Percentiles rank a stretch among this genome's conserved stretches.
Evolutionary conservation across 345 rosid genomes (phyloP).

Genomic region (Toxicodendron radicans): DNA sequence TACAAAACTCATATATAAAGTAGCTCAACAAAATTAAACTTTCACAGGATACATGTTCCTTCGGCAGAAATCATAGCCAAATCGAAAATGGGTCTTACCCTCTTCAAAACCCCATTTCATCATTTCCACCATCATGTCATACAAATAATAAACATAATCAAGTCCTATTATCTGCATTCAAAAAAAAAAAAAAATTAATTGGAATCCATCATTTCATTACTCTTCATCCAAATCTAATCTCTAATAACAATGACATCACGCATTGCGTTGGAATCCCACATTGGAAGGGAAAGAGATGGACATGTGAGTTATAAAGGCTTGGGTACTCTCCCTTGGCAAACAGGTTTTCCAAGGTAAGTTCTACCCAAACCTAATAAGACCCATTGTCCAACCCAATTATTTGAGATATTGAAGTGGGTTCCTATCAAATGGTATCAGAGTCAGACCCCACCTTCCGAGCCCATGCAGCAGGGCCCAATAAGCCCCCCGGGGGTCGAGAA

Average conservation of each 20-base stretch:
- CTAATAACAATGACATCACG: neutral
- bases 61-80: constrained; percentile 95
- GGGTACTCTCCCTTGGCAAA: too few species aligned
- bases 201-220: constrained; percentile 7
- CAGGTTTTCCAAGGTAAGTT: too few species aligned
- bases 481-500: too few species aligned
- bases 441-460: too few species aligned
- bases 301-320: too few species aligned
- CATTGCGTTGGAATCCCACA: too few species aligned
- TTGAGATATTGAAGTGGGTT: too few species aligned
- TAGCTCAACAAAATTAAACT: neutral
- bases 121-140: constrained; percentile 95
- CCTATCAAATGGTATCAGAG: too few species aligned
- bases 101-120: constrained; percentile 91
- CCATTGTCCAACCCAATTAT: too few species aligned
- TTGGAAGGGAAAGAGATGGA: too few species aligned
- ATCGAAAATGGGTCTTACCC: constrained; percentile 89
- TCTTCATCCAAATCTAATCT: neutral
- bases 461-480: too few species aligned
- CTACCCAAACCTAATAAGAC: too few species aligned
- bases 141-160: constrained; percentile 80
- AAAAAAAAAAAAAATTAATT: neutral
- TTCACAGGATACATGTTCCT: constrained; percentile 67
- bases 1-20: neutral
- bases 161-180: constrained; percentile 80